Base-by-base conservation (phyloP, 805 yeast genomes). In the Cephaloascus fragrans region DNA sequence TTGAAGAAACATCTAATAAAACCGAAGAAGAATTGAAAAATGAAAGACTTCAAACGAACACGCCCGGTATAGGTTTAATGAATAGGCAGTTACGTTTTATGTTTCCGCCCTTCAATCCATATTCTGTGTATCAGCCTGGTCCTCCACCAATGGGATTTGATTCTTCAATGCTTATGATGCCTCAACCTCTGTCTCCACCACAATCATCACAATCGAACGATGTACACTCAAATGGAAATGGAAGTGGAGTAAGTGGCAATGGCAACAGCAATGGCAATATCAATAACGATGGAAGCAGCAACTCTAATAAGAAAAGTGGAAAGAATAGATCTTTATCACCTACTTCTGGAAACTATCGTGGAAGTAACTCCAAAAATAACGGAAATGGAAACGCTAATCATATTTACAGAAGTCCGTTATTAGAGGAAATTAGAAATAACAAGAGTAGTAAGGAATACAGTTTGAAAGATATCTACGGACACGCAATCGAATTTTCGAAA, bases 401-500 rank as follows among this genome's bases (percentile, higher is more conserved):
- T 47, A 80, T 80, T 42, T 75, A 79, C 45, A 67, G 94, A 48
- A 80, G 88, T 3, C 89, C 95, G 9, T 61, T 87, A 32, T 62
- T 90, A 42, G 97, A 89, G 54, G 94, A 86, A 51, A 85, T 90
- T 45, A 75, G 96, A 38, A 72, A 77, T 42, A 80, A 78, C 51
- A 67, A 69, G 45, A 52, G 68, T 28, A 80, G 75, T 36, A 77
- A 77, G 44, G 68, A 65, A 38, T 82, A 77, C 54, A 68, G 68
- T 23, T 66, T 93, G 47, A 75, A 71, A 42, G 95, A 85, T 52
- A 79, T 90, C 28, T 75, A 77, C 47, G 96, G 95, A 5, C 88
- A 83, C 55, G 93, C 93, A 4, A 70, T 83, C 43, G 97, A 90
- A 58, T 90, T 93, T 50, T 77, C 95, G 37, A 85, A 85, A 47